Percentiles rank a stretch among this genome's conserved stretches.
Evolutionary conservation across 805 yeast species (phyloP).

Genomic region (Pichia cephalocereana): DNA sequence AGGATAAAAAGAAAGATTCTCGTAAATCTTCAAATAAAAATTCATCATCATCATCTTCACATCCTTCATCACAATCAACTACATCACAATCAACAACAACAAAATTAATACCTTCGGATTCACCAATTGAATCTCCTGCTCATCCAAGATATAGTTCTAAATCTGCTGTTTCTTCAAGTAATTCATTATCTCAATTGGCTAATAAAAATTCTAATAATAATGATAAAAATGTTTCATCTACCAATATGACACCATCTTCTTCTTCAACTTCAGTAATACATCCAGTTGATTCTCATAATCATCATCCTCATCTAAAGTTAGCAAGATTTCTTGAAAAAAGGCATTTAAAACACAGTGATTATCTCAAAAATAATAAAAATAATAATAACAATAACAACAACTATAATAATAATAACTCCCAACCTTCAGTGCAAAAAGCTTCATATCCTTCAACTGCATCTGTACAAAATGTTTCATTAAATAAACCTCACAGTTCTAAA

Average conservation of each 20-base stretch:
- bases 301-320: conserved; percentile 9
- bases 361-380: neutral
- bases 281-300: conserved; percentile 9
- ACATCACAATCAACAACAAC: neutral
- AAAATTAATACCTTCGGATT: neutral
- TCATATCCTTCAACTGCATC: neutral
- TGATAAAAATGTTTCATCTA: neutral
- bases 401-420: neutral
- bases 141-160: neutral
- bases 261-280: conserved; percentile 4
- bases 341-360: conserved; percentile 3
- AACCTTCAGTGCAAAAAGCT: neutral
- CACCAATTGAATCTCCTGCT: neutral
- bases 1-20: neutral
- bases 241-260: neutral
- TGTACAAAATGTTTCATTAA: neutral
- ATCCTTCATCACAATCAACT: neutral
- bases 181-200: neutral
- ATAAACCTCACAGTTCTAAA: conserved; percentile 1
- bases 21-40: neutral
- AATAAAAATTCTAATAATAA: neutral
- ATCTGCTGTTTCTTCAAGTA: neutral
- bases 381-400: neutral
- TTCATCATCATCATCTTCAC: neutral
- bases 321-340: conserved; percentile 12